phyloP scores from a whole-genome alignment of 768 basidiomycete species.

The Leccinum aurantiacum region DNA sequence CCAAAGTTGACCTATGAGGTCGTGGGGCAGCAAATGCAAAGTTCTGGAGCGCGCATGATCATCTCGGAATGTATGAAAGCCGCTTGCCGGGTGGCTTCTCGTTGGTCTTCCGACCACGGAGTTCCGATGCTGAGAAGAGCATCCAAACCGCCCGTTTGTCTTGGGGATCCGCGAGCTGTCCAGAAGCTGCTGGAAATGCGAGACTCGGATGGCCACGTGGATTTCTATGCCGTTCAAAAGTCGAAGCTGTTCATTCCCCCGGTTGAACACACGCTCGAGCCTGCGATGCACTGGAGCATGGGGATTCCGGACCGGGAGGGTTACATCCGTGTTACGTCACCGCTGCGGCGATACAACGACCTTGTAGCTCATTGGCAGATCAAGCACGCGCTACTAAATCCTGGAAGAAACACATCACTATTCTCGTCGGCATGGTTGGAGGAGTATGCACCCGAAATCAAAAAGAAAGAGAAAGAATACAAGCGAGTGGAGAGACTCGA shows the following conservation, averaged over 20 bases:
- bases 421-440: slow-evolving; percentile 50
- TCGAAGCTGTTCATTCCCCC: slow-evolving; percentile 35
- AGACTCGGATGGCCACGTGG: slow-evolving; percentile 44
- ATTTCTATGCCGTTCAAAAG: slow-evolving; percentile 36
- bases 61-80: slow-evolving; percentile 84
- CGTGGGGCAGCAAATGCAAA: slow-evolving; percentile 16
- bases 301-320: slow-evolving; percentile 75
- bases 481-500: slow-evolving; percentile 36
- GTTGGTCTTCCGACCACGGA: slow-evolving; percentile 57
- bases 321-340: slow-evolving; percentile 83
- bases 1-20: slow-evolving; percentile 52
- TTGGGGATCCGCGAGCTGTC: slow-evolving; percentile 34
- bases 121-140: slow-evolving; percentile 67
- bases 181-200: slow-evolving; percentile 51
- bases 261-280: slow-evolving; percentile 49
- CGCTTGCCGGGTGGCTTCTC: slow-evolving; percentile 74
- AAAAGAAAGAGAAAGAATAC: slow-evolving; percentile 35
- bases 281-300: slow-evolving; percentile 64
- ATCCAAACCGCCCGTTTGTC: slow-evolving; percentile 33
- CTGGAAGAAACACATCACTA: slow-evolving; percentile 34
- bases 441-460: slow-evolving; percentile 40
- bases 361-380: slow-evolving; percentile 91
- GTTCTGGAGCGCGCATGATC: slow-evolving; percentile 49
- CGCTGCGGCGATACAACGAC: slow-evolving; percentile 83
- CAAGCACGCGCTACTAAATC: slow-evolving; percentile 64